These are phyloP conservation scores for Puya raimondii DNA, from an alignment of 176 grass and related monocot species.

Conservation along the genomic window DNA sequence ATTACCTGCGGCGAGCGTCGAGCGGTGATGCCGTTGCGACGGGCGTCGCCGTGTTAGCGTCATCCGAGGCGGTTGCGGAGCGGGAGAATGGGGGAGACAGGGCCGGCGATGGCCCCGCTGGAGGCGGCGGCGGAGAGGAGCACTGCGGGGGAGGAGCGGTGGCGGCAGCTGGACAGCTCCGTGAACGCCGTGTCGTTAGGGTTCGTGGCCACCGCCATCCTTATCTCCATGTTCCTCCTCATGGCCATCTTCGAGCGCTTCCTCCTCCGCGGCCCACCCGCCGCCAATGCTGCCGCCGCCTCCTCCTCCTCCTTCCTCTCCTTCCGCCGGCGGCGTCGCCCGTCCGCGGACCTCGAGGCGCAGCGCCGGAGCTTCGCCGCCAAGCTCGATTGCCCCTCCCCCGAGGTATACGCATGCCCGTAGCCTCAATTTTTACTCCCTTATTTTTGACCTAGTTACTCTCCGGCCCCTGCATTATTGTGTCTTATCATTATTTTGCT, in stretches of 20 bases:
- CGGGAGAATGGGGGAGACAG: not conserved
- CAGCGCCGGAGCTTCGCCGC: not conserved
- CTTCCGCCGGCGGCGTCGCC: not conserved
- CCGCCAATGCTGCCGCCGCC: conserved; percentile 4
- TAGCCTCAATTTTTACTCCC: not conserved
- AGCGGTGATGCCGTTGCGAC: no score
- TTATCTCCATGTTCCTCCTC: conserved; percentile 96
- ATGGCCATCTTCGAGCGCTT: conserved; percentile 95
- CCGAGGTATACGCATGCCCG: not conserved
- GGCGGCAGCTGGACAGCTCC: conserved; percentile 51
- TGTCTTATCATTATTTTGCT: no score
- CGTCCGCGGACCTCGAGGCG: not conserved
- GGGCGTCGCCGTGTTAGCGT: no score
- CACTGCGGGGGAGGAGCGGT: conserved; percentile 37
- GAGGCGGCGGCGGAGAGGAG: not conserved
- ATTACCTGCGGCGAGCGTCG: no score
- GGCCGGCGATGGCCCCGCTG: not conserved
- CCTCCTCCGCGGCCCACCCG: conserved; percentile 15
- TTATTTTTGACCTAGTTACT: no score
- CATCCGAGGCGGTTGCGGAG: not conserved
- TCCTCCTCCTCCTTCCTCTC: not conserved
- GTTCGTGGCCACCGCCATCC: conserved; percentile 95
- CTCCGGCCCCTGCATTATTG: no score
- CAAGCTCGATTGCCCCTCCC: not conserved
- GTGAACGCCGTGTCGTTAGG: conserved; percentile 92